Percentiles rank a stretch among this genome's conserved stretches.
phyloP scores from a whole-genome alignment of 441 rosid genomes.

The Jatropha multifida region DNA sequence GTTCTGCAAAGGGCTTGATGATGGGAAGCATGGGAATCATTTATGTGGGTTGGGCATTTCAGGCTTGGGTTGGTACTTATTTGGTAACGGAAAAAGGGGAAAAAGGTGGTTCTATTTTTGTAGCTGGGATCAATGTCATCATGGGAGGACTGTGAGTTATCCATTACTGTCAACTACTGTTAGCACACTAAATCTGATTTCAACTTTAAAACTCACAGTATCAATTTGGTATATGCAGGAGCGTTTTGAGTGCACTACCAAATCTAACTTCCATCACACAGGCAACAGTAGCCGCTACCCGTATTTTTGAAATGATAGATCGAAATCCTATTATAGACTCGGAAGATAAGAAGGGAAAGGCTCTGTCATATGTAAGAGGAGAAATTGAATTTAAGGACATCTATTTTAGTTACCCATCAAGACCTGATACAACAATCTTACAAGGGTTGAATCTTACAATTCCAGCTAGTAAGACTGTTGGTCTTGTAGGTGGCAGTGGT shows the following conservation, averaged over 20 bases:
- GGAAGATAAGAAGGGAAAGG: conserved; percentile 63
- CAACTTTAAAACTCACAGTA: conserved; percentile 12
- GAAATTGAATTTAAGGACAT: conserved; percentile 52
- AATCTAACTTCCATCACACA: conserved; percentile 60
- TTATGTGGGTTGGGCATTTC: conserved; percentile 68
- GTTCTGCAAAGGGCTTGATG: conserved; percentile 63
- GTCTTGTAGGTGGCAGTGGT: conserved; percentile 69
- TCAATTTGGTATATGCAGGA: conserved; percentile 37
- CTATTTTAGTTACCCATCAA: conserved; percentile 57
- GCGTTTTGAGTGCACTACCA: conserved; percentile 56
- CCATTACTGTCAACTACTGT: background rate
- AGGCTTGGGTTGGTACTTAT: conserved; percentile 63
- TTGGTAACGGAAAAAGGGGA: conserved; percentile 57
- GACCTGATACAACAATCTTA: conserved; percentile 54
- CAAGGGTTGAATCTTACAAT: conserved; percentile 55
- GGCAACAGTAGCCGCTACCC: conserved; percentile 48
- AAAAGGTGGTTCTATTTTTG: conserved; percentile 60
- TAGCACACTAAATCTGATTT: background rate
- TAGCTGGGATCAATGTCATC: conserved; percentile 60
- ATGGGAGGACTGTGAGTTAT: conserved; percentile 67
- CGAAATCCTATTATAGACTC: conserved; percentile 52
- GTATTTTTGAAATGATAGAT: conserved; percentile 55
- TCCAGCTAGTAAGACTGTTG: conserved; percentile 60
- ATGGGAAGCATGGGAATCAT: conserved; percentile 77
- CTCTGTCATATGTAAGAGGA: conserved; percentile 62